These are phyloP conservation scores for Adansonia madagascariensis DNA, from an alignment of 441 rosid species.

Conservation along the genomic window DNA sequence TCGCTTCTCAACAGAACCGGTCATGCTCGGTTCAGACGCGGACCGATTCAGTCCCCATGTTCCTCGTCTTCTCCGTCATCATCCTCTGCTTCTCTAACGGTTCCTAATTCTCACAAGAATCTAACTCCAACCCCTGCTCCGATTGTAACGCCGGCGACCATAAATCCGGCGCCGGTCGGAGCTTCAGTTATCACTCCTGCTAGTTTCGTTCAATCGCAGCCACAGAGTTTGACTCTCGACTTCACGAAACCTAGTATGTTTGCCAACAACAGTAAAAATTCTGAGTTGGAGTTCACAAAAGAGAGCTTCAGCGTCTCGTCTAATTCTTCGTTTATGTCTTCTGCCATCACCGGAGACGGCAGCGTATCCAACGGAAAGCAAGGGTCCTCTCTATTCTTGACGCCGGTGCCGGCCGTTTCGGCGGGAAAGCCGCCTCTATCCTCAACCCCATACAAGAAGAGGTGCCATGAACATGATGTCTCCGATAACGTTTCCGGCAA, in stretches of 20 bases:
- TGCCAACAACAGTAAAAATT: conserved; percentile 44
- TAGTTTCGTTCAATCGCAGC: conserved; percentile 50
- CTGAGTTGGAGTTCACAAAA: conserved; percentile 67
- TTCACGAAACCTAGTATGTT: conserved; percentile 68
- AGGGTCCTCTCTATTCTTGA: conserved; percentile 63
- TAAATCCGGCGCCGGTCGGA: conserved; percentile 28
- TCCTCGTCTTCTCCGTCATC: conserved; percentile 37
- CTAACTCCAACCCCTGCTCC: conserved; percentile 21
- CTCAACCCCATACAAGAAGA: conserved; percentile 57
- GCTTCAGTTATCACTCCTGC: conserved; percentile 4
- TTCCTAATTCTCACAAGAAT: conserved; percentile 26
- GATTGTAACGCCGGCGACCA: not conserved
- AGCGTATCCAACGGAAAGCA: conserved; percentile 84
- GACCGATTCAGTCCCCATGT: conserved; percentile 50
- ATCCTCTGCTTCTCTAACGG: conserved; percentile 25
- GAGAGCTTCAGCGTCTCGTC: conserved; percentile 75
- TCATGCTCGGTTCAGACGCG: conserved; percentile 91
- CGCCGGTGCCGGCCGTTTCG: conserved; percentile 54
- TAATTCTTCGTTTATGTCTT: conserved; percentile 85
- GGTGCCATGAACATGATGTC: conserved; percentile 76
- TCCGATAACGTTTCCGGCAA: conserved; percentile 53
- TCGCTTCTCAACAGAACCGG: conserved; percentile 83
- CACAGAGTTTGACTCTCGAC: conserved; percentile 79
- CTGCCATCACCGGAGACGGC: conserved; percentile 89
- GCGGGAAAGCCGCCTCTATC: conserved; percentile 82